A percentile compares a stretch with the other conserved stretches of the same genome.
These are phyloP conservation scores for Ganoderma lucidum DNA, from an alignment of 1,284 basidiomycete genomes.

Conservation along the genomic window DNA sequence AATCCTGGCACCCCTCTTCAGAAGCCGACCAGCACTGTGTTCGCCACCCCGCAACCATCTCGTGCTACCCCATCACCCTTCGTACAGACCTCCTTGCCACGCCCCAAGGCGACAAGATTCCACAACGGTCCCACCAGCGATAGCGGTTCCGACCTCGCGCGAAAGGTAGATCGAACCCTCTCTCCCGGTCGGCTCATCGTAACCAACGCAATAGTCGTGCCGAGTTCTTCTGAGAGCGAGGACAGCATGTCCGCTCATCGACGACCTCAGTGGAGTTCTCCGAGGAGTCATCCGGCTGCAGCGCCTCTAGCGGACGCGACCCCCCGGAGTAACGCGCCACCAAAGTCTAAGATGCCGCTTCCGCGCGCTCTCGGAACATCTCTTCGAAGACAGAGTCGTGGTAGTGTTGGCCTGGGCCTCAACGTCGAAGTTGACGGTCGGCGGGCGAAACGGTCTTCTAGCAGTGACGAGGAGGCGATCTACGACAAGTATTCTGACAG, in stretches of 20 bases:
- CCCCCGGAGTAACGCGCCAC: background rate
- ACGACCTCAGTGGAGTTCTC: conserved; percentile 15
- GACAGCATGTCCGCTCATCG: conserved; percentile 22
- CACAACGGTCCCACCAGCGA: conserved; percentile 24
- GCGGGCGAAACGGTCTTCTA: conserved; percentile 2
- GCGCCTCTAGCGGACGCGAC: conserved; percentile 4
- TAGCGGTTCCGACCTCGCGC: conserved; percentile 42
- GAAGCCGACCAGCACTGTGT: conserved; percentile 12
- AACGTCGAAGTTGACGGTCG: conserved; percentile 20
- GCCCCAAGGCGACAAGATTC: conserved; percentile 14
- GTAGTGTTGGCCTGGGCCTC: conserved; percentile 31
- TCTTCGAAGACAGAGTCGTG: background rate
- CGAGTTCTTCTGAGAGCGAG: conserved; percentile 55
- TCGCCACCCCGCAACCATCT: conserved; percentile 18
- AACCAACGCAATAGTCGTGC: conserved; percentile 57
- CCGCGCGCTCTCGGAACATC: conserved; percentile 7
- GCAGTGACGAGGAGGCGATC: conserved; percentile 29
- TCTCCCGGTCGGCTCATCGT: conserved; percentile 56
- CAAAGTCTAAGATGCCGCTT: conserved; percentile 2
- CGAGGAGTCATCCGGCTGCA: background rate
- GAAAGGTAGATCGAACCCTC: conserved; percentile 37
- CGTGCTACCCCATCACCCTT: conserved; percentile 14
- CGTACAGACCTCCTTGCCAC: conserved; percentile 29
- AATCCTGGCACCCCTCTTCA: conserved; percentile 29
- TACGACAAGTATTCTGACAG: conserved; percentile 32